A percentile compares a stretch with the other conserved stretches of the same genome.
phyloP scores from a whole-genome alignment of 768 basidiomycete species.

The Hypsizygus marmoreus region DNA sequence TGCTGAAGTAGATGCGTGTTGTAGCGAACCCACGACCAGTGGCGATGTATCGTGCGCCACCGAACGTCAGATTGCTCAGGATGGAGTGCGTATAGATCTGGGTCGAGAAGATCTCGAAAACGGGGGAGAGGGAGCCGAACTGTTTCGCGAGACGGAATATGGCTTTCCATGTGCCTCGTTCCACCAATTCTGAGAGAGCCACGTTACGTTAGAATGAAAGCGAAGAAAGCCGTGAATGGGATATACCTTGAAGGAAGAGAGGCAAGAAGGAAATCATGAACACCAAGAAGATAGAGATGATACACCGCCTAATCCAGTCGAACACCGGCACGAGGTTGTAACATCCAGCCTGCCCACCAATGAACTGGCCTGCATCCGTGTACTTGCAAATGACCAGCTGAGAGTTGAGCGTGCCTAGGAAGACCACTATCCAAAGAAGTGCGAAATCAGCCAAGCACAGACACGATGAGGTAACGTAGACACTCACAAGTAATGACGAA shows the following conservation, averaged over 20 bases:
- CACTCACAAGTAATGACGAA: slow-evolving; percentile 89
- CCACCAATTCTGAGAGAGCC: slow-evolving; percentile 74
- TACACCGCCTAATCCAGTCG: slow-evolving; percentile 93
- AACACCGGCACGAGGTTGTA: slow-evolving; percentile 94
- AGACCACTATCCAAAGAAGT: slow-evolving; percentile 75
- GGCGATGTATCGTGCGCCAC: slow-evolving; percentile 97
- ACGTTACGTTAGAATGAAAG: slow-evolving; percentile 18
- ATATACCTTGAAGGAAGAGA: slow-evolving; percentile 87
- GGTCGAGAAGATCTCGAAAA: slow-evolving; percentile 98
- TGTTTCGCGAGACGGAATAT: slow-evolving; percentile 91
- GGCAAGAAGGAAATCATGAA: slow-evolving; percentile 97
- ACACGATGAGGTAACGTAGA: slow-evolving; percentile 3
- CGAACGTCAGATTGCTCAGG: slow-evolving; percentile 93
- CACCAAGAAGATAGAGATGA: slow-evolving; percentile 97
- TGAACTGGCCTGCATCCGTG: slow-evolving; percentile 66
- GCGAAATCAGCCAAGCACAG: slow-evolving; percentile 4
- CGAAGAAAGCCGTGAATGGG: neutral
- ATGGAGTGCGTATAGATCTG: slow-evolving; percentile 99
- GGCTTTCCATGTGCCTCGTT: slow-evolving; percentile 92
- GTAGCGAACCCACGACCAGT: slow-evolving; percentile 99
- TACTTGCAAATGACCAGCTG: slow-evolving; percentile 81
- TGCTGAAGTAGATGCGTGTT: slow-evolving; percentile 90
- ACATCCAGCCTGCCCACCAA: slow-evolving; percentile 83
- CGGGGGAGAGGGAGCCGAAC: slow-evolving; percentile 89
- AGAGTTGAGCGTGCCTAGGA: slow-evolving; percentile 89